phyloP scores from a whole-genome alignment of 805 yeast genomes.

The Starmerella potacharoeniae region DNA sequence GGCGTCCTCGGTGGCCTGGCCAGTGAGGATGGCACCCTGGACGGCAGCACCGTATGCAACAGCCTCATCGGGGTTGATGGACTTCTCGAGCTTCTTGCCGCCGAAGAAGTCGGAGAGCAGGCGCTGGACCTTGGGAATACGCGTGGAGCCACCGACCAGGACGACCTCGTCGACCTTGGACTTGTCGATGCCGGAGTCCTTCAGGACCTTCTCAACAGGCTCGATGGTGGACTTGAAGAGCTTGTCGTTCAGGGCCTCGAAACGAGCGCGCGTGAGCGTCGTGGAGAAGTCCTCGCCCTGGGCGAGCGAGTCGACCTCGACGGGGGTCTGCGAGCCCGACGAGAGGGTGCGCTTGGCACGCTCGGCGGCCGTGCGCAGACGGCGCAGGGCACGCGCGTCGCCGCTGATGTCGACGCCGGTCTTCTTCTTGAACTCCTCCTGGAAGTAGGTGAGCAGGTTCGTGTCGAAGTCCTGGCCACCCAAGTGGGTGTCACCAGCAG shows the following conservation, averaged over 20 bases:
- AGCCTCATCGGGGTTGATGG: slow-evolving; percentile 98
- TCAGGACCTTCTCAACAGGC: slow-evolving; percentile 90
- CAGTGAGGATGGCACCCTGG: slow-evolving; percentile 97
- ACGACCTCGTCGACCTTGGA: slow-evolving; percentile 85
- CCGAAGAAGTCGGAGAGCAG: slow-evolving; percentile 88
- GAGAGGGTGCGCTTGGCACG: slow-evolving; percentile 98
- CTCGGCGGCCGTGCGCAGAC: slow-evolving; percentile 98
- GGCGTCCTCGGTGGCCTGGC: slow-evolving; percentile 82
- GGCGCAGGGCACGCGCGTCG: slow-evolving; percentile 92
- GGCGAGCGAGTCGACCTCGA: slow-evolving; percentile 89
- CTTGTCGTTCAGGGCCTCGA: slow-evolving; percentile 89
- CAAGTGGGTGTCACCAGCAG: slow-evolving; percentile 98
- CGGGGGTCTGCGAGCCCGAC: slow-evolving; percentile 89
- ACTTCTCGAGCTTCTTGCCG: slow-evolving; percentile 93
- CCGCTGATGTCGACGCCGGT: slow-evolving; percentile 78
- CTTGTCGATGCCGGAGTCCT: slow-evolving; percentile 81
- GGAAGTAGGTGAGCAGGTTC: slow-evolving; percentile 87
- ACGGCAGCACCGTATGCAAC: slow-evolving; percentile 99
- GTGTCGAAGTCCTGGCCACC: slow-evolving; percentile 99
- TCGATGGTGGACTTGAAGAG: slow-evolving; percentile 86
- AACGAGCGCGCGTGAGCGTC: slow-evolving; percentile 93
- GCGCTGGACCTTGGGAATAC: slow-evolving; percentile 97
- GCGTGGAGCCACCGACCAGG: slow-evolving; percentile 96
- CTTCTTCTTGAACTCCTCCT: slow-evolving; percentile 91
- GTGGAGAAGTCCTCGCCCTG: slow-evolving; percentile 94